A percentile compares a stretch with the other conserved stretches of the same genome.
Evolutionary conservation across 1,284 basidiomycete genomes (phyloP).

Genomic region (Ganoderma boninense): DNA sequence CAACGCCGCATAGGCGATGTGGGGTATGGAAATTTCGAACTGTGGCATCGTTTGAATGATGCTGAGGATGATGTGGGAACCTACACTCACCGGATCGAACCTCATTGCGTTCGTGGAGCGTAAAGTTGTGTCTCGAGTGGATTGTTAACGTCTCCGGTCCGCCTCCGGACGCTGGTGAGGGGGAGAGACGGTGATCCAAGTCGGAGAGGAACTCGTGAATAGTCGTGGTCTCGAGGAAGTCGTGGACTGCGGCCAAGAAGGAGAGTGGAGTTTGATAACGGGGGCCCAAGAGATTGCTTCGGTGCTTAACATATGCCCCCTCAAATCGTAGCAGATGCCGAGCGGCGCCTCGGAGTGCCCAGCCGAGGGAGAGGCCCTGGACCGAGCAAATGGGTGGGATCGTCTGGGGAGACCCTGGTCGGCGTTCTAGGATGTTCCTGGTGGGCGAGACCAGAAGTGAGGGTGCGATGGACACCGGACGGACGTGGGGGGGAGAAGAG

Average conservation of each 20-base stretch:
- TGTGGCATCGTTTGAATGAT: constrained; percentile 38
- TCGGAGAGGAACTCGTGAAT: constrained; percentile 20
- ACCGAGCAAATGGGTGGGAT: neutral
- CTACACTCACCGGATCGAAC: constrained; percentile 36
- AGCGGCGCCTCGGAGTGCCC: constrained; percentile 33
- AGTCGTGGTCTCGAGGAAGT: constrained; percentile 22
- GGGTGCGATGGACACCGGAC: constrained; percentile 1
- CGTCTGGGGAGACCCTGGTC: constrained; percentile 15
- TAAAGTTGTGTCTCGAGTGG: constrained; percentile 20
- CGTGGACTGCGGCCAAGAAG: constrained; percentile 8
- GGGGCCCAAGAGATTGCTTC: constrained; percentile 25
- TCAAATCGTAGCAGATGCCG: constrained; percentile 25
- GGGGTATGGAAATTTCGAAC: constrained; percentile 76
- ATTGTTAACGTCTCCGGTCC: constrained; percentile 16
- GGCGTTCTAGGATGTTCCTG: constrained; percentile 12
- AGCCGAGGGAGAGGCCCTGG: constrained; percentile 23
- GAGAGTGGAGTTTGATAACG: constrained; percentile 33
- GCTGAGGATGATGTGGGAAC: neutral
- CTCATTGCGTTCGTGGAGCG: constrained; percentile 27
- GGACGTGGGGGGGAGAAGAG: neutral
- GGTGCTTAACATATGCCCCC: constrained; percentile 24
- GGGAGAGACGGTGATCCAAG: constrained; percentile 8
- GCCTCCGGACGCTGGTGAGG: constrained; percentile 11
- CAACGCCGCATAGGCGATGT: constrained; percentile 84
- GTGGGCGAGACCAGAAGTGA: constrained; percentile 6